Evolutionary conservation across 164 flowering plant species (phyloP).

Genomic region (Chimonanthus praecox): DNA sequence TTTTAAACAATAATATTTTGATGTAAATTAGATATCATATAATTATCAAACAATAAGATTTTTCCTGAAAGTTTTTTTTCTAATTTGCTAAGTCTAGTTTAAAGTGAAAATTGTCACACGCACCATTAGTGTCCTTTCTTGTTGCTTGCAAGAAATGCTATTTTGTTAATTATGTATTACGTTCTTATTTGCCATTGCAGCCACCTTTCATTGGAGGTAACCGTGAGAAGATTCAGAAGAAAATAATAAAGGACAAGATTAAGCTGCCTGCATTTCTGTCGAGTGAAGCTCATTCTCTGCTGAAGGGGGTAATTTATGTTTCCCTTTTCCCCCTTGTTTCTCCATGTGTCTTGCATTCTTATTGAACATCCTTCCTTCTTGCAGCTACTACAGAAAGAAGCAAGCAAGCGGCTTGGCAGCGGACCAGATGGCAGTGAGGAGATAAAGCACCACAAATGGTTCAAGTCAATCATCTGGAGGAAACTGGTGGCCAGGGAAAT

Average conservation of each 20-base stretch:
- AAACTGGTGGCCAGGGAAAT: constrained; percentile 66
- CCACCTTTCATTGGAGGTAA: constrained; percentile 75
- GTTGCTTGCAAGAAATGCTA: too few species aligned
- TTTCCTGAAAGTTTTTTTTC: too few species aligned
- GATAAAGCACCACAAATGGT: constrained; percentile 82
- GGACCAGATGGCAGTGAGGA: constrained; percentile 63
- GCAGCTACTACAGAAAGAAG: constrained; percentile 35
- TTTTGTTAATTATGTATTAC: too few species aligned
- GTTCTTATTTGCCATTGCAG: constrained; percentile 32
- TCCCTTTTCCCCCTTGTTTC: background rate
- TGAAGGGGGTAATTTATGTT: constrained; percentile 63
- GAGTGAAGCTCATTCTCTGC: constrained; percentile 79
- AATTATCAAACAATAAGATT: too few species aligned
- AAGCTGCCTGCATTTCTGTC: constrained; percentile 75
- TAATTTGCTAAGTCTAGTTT: too few species aligned
- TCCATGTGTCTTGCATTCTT: background rate
- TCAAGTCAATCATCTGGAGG: constrained; percentile 81
- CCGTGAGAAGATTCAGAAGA: constrained; percentile 70
- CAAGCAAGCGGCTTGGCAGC: constrained; percentile 68
- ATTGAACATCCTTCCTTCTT: background rate
- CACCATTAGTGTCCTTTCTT: too few species aligned
- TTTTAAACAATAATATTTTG: too few species aligned
- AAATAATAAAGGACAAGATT: constrained; percentile 80
- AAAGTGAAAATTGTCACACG: too few species aligned
- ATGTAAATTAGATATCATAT: too few species aligned